These are phyloP conservation scores for Triangularia setosa DNA, from an alignment of 2,329 filamentous ascomycete genomes.

Conservation along the genomic window DNA sequence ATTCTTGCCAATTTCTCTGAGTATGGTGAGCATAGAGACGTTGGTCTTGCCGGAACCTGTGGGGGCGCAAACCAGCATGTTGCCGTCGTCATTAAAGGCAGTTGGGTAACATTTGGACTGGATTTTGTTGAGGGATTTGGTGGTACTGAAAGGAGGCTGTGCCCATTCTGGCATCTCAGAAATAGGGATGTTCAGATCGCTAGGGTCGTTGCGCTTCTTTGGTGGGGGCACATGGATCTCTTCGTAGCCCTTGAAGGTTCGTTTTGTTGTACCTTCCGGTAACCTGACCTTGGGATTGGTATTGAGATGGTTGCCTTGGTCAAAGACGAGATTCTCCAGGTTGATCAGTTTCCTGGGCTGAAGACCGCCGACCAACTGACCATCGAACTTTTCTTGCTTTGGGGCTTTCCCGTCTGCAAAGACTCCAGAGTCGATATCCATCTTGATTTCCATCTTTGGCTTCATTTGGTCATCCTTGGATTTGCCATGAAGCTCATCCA, in stretches of 20 bases:
- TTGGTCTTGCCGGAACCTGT: conserved; percentile 98
- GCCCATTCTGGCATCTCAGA: conserved; percentile 92
- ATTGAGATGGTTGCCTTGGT: conserved; percentile 98
- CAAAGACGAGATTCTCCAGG: conserved; percentile 91
- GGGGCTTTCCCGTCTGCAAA: conserved; percentile 48
- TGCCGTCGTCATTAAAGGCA: conserved; percentile 90
- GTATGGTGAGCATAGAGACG: conserved; percentile 93
- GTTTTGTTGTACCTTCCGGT: conserved; percentile 90
- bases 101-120: conserved; percentile 90
- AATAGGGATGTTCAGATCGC: conserved; percentile 77
- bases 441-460: conserved; percentile 81
- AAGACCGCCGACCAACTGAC: conserved; percentile 72
- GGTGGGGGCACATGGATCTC: conserved; percentile 96
- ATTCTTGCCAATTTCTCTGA: conserved; percentile 95
- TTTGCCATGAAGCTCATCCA: conserved; percentile 83
- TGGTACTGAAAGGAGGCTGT: conserved; percentile 75
- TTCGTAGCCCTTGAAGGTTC: conserved; percentile 96
- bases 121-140: conserved; percentile 87
- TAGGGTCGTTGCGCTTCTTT: conserved; percentile 77
- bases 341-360: conserved; percentile 87
- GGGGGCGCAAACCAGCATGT: conserved; percentile 96
- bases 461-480: conserved; percentile 56
- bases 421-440: conserved; percentile 79
- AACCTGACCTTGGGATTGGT: conserved; percentile 96
- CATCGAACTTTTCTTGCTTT: conserved; percentile 58